Base-by-base conservation (phyloP, 2,329 filamentous ascomycete species). In the Claviceps paspali region DNA sequence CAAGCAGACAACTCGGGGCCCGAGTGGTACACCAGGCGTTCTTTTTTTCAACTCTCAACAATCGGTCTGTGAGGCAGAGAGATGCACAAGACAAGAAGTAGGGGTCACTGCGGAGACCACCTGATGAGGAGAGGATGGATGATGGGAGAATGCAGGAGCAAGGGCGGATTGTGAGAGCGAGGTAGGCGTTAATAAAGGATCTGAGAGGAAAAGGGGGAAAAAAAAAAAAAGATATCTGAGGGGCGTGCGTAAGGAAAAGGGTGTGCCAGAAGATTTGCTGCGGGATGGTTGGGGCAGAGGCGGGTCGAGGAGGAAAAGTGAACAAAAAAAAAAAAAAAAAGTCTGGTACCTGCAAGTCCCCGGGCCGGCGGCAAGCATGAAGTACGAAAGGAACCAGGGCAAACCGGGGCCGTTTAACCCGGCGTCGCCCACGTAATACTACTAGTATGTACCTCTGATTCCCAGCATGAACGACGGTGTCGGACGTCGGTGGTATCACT, bases 221-320 rank as follows among this genome's bases (percentile, higher is more conserved):
- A 30, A 27, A 32, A 21, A 32, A 12, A 4, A 22, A 15, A n/a
- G n/a, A 22, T 32, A 15, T 28, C n/a, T 10, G 23, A 24, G 33
- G 36, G 40, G 39, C 36, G 35, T 35, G 35, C 31, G 23, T 18
- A 10, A 17, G 21, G 23, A 18, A 12, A 12, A 36, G 33, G 29
- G 29, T n/a, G 29, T 35, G 38, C 24, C 15, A 19, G 14, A 38
- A 34, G 30, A 30, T 14, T 14, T 41, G 36, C 40, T 36, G 29
- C 36, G 36, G 36, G 40, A 41, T 32, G 40, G 40, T 41, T 41
- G 40, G 37, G 40, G 37, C 36, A 33, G 36, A 36, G 36, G 35
- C 26, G 35, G 39, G 24, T 23, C 30, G 11, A 12, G 15, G 33
- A 31, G 19, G 19, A 29, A 30, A 29, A 38, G 17, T n/a, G n/a